phyloP scores from a whole-genome alignment of 495 filamentous ascomycete species.

The Delitschia confertaspora region DNA sequence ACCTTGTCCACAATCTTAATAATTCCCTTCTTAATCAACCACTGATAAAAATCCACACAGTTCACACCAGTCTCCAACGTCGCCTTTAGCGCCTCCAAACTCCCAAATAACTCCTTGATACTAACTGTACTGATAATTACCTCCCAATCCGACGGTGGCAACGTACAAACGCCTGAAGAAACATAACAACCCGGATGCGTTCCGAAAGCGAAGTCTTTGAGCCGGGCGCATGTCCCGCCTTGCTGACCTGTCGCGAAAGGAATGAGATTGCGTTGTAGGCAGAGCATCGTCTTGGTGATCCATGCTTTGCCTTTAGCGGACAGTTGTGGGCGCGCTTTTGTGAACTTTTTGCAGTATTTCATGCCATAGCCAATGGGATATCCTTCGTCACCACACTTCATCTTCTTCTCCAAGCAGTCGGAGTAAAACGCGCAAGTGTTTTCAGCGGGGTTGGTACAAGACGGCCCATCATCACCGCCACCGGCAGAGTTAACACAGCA shows the following conservation, averaged over 20 bases:
- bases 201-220: constrained; percentile 24
- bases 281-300: constrained; percentile 27
- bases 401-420: constrained; percentile 19
- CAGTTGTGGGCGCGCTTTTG: constrained; percentile 2
- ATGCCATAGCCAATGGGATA: constrained; percentile 25
- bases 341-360: constrained; percentile 27
- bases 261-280: constrained; percentile 22
- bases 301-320: constrained; percentile 18
- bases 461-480: background rate
- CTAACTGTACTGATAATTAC: constrained; percentile 20
- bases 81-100: constrained; percentile 23
- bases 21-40: constrained; percentile 20
- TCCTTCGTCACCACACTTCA: constrained; percentile 17
- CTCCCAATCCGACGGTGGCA: constrained; percentile 24
- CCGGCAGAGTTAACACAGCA: constrained; percentile 7
- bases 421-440: constrained; percentile 28
- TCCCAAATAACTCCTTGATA: constrained; percentile 24
- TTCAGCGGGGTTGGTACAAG: constrained; percentile 15
- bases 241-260: constrained; percentile 9
- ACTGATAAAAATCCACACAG: constrained; percentile 26
- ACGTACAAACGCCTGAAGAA: constrained; percentile 20
- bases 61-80: constrained; percentile 16
- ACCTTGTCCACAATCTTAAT: constrained; percentile 11
- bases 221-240: constrained; percentile 5
- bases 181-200: constrained; percentile 29